Percentiles rank a stretch among this genome's conserved stretches.
Evolutionary conservation across 805 yeast species (phyloP).

Genomic region (Pichia nakasei): DNA sequence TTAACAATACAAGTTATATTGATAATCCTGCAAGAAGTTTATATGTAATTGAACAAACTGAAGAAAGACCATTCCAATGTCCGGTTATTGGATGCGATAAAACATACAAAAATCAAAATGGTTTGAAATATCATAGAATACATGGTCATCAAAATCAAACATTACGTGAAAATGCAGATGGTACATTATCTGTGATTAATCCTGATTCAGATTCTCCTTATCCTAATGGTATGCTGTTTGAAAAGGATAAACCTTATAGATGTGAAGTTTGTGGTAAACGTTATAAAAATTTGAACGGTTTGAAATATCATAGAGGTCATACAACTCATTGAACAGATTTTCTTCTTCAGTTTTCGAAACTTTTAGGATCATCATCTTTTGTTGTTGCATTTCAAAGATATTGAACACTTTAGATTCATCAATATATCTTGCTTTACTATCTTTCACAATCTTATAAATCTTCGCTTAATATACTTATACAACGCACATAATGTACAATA

Average conservation of each 20-base stretch:
- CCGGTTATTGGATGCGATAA: conserved; percentile 98
- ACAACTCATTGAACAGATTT: conserved; percentile 63
- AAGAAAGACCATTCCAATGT: conserved; percentile 91
- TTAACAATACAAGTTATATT: conserved; percentile 53
- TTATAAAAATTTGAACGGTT: conserved; percentile 90
- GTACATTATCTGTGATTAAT: conserved; percentile 84
- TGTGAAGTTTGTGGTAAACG: conserved; percentile 98
- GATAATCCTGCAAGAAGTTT: conserved; percentile 95
- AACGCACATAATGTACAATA: no score
- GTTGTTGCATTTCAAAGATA: no score
- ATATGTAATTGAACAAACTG: conserved; percentile 86
- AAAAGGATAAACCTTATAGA: conserved; percentile 95
- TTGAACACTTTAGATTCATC: no score
- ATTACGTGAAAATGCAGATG: conserved; percentile 83
- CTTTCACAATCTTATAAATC: no score
- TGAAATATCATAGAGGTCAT: conserved; percentile 96
- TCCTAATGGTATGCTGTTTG: conserved; percentile 90
- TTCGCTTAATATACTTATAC: no score
- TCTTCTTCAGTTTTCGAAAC: not conserved
- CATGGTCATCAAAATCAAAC: conserved; percentile 98
- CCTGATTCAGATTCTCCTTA: conserved; percentile 85
- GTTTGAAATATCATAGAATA: conserved; percentile 86
- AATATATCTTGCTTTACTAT: no score
- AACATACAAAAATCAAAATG: conserved; percentile 95
- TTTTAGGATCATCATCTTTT: no score